These are phyloP conservation scores for Pezicula neosporulosa DNA, from an alignment of 2,329 filamentous ascomycete species.

Conservation along the genomic window DNA sequence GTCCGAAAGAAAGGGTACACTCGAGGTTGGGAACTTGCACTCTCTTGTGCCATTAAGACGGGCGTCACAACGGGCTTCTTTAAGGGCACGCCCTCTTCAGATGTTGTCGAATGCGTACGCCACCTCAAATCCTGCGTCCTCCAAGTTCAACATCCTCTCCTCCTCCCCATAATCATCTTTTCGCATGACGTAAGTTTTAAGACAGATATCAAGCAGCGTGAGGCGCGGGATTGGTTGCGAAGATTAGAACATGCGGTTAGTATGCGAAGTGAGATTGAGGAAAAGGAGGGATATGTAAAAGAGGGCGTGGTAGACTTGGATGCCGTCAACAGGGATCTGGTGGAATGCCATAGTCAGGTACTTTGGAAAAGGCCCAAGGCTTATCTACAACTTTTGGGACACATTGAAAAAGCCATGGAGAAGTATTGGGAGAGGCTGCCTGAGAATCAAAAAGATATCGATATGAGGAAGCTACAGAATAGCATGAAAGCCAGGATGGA, in stretches of 20 bases:
- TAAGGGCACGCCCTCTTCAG: constrained; percentile 58
- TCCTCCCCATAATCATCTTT: constrained; percentile 58
- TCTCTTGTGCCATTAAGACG: constrained; percentile 53
- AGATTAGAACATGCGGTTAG: constrained; percentile 60
- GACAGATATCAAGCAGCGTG: constrained; percentile 59
- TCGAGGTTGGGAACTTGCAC: constrained; percentile 62
- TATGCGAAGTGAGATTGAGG: constrained; percentile 42
- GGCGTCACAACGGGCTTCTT: constrained; percentile 57
- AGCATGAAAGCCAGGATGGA: constrained; percentile 52
- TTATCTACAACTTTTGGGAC: constrained; percentile 50
- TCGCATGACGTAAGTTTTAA: constrained; percentile 53
- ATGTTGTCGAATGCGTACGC: constrained; percentile 46
- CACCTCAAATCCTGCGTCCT: constrained; percentile 48
- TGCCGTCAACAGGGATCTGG: constrained; percentile 57
- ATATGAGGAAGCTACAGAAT: constrained; percentile 43
- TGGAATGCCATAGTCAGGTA: constrained; percentile 62
- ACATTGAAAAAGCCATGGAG: constrained; percentile 40
- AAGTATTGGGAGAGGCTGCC: constrained; percentile 13
- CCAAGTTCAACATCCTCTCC: constrained; percentile 56
- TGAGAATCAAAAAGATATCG: constrained; percentile 11
- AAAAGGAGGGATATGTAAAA: constrained; percentile 47
- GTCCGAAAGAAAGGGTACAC: constrained; percentile 62
- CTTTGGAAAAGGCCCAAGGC: constrained; percentile 63
- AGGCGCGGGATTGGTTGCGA: constrained; percentile 59
- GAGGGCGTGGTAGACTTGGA: constrained; percentile 52